Evolutionary conservation across 2,329 filamentous ascomycete species (phyloP).

Genomic region (Penicillium occitanis): DNA sequence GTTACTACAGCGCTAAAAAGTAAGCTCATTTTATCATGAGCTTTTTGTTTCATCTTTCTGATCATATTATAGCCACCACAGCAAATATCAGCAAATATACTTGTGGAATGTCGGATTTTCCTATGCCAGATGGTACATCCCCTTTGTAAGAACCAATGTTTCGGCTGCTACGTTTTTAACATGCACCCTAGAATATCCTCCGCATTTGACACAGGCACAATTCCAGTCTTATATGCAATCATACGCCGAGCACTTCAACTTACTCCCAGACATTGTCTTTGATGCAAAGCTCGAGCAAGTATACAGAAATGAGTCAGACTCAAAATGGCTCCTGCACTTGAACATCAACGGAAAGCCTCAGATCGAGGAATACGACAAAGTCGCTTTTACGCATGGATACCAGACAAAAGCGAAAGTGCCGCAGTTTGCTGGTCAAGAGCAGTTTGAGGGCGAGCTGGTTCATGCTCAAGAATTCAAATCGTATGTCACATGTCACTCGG

Average conservation of each 20-base stretch:
- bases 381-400: slow-evolving; percentile 38
- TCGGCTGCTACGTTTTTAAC: background rate
- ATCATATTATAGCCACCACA: slow-evolving; percentile 26
- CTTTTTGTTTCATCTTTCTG: background rate
- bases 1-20: slow-evolving; percentile 30
- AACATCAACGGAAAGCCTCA: slow-evolving; percentile 27
- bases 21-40: background rate
- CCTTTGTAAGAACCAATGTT: background rate
- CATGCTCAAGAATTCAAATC: slow-evolving; percentile 32
- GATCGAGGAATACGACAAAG: slow-evolving; percentile 40
- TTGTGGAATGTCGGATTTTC: slow-evolving; percentile 45
- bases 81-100: slow-evolving; percentile 44
- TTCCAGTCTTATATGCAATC: slow-evolving; percentile 43
- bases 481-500: background rate
- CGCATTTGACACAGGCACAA: slow-evolving; percentile 27
- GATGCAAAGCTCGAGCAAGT: slow-evolving; percentile 34
- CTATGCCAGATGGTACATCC: slow-evolving; percentile 39
- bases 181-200: slow-evolving; percentile 25
- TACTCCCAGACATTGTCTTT: slow-evolving; percentile 38
- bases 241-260: slow-evolving; percentile 44
- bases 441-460: slow-evolving; percentile 42
- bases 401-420: slow-evolving; percentile 41
- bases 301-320: slow-evolving; percentile 27
- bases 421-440: slow-evolving; percentile 35
- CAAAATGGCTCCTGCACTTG: slow-evolving; percentile 37